phyloP scores from a whole-genome alignment of 192 early-diverging fungal genomes.

The Coemansia sp. region DNA sequence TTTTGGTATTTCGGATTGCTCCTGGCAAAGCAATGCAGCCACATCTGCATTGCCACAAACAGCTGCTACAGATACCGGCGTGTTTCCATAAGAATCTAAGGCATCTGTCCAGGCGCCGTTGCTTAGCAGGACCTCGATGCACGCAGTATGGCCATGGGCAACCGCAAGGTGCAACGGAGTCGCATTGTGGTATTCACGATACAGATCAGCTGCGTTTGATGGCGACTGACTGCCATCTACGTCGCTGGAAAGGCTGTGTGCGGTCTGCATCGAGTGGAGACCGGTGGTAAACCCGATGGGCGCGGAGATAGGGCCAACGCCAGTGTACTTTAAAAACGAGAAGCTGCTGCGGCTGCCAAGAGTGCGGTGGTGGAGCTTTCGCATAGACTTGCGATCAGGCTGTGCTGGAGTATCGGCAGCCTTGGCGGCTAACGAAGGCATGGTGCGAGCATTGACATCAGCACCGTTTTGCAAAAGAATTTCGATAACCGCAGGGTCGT shows the following conservation, averaged over 20 bases:
- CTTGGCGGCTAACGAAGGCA: background rate
- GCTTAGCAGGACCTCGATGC: slow-evolving; percentile 61
- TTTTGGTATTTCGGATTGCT: background rate
- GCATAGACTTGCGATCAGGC: slow-evolving; percentile 4
- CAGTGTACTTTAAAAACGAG: slow-evolving; percentile 24
- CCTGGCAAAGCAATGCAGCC: background rate
- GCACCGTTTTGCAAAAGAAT: slow-evolving; percentile 70
- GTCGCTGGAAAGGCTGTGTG: slow-evolving; percentile 6
- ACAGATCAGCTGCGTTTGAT: slow-evolving; percentile 5
- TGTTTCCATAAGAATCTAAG: slow-evolving; percentile 56
- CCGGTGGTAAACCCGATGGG: slow-evolving; percentile 31
- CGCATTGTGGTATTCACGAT: slow-evolving; percentile 53
- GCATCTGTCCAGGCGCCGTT: slow-evolving; percentile 61
- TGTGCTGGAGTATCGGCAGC: background rate
- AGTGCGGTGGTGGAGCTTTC: slow-evolving; percentile 17
- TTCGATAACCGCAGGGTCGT: slow-evolving; percentile 61
- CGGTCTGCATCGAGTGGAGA: slow-evolving; percentile 30
- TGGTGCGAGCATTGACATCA: slow-evolving; percentile 62
- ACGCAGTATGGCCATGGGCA: slow-evolving; percentile 65
- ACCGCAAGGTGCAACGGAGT: slow-evolving; percentile 83
- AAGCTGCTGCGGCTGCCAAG: slow-evolving; percentile 34
- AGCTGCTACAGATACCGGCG: slow-evolving; percentile 32
- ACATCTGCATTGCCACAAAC: slow-evolving; percentile 23
- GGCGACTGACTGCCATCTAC: background rate
- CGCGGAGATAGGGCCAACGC: slow-evolving; percentile 36